These are phyloP conservation scores for Fragaria vesca DNA, from an alignment of 306 rosid genomes.

Conservation along the genomic window DNA sequence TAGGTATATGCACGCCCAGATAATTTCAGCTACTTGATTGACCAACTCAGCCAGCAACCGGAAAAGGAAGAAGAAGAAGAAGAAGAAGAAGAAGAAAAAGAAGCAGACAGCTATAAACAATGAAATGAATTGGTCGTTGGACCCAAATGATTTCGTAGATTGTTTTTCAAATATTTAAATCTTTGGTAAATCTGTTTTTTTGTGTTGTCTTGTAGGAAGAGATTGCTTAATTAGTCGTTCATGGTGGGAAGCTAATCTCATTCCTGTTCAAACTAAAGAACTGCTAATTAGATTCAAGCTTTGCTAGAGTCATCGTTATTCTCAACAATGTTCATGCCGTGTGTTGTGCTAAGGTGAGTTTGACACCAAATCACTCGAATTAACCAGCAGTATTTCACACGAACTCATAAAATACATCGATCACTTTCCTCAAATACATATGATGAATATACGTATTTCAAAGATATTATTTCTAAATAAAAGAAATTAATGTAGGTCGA, in stretches of 20 bases:
- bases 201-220: constrained; percentile 2
- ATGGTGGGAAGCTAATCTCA: neutral
- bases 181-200: constrained; percentile 8
- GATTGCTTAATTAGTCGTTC: neutral
- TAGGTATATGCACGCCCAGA: neutral
- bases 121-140: neutral
- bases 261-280: neutral
- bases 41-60: neutral
- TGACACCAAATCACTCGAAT: neutral
- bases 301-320: neutral
- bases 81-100: neutral
- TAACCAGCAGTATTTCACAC: neutral
- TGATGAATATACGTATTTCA: neutral
- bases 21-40: neutral
- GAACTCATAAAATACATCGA: neutral
- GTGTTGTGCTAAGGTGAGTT: neutral
- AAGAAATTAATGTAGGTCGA: neutral
- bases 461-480: neutral
- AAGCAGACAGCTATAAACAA: constrained; percentile 9
- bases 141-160: neutral
- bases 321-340: neutral
- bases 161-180: constrained; percentile 6
- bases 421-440: neutral
- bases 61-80: too few relatives aligned
- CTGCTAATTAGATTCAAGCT: neutral